phyloP scores from a whole-genome alignment of 164 flowering plant species.

The Platanus orientalis region DNA sequence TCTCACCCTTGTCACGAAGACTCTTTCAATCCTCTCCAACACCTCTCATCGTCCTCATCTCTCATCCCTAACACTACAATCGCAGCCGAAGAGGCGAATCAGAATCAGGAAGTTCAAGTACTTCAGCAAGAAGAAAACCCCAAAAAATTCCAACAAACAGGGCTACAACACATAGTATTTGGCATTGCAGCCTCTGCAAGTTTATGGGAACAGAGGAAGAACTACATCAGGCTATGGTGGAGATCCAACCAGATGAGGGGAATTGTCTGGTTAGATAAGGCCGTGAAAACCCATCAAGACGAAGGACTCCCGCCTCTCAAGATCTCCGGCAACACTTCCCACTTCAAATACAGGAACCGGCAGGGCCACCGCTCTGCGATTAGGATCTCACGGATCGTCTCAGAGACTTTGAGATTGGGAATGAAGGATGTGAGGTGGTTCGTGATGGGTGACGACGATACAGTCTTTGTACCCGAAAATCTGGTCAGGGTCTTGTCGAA shows the following conservation, averaged over 20 bases:
- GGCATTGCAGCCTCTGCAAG: conserved; percentile 58
- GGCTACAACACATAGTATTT: conserved; percentile 45
- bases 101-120: neutral
- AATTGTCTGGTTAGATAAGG: conserved; percentile 50
- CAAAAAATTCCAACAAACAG: conserved; percentile 17
- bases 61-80: neutral
- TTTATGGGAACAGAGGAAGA: conserved; percentile 52
- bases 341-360: conserved; percentile 36
- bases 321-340: conserved; percentile 46
- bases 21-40: neutral
- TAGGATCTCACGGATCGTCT: conserved; percentile 57
- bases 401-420: conserved; percentile 47
- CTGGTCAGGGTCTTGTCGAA: conserved; percentile 50
- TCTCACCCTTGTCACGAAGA: conserved; percentile 8
- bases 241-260: conserved; percentile 44
- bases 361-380: conserved; percentile 56
- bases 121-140: no score
- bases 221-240: conserved; percentile 66
- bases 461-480: conserved; percentile 56
- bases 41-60: conserved; percentile 1
- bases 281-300: conserved; percentile 5
- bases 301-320: conserved; percentile 34
- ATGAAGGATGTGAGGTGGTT: conserved; percentile 52
- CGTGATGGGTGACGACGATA: conserved; percentile 79
- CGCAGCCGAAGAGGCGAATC: neutral